These are phyloP conservation scores for Saccharomyces hybrid DNA, from an alignment of 1,139 yeast species.

Conservation along the genomic window DNA sequence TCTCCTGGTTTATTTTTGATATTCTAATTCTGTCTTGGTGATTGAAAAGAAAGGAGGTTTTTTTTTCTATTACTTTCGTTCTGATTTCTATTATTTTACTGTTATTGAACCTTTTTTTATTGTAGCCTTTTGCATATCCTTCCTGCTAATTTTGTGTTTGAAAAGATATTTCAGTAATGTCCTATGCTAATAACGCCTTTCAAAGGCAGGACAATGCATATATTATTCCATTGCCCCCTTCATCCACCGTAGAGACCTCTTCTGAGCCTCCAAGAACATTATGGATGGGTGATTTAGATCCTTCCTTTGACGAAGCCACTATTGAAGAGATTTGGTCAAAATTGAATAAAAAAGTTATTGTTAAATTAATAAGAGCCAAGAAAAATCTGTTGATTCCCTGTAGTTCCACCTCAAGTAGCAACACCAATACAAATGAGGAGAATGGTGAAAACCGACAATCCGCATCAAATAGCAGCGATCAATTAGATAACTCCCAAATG, in stretches of 20 bases:
- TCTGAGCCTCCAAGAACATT: constrained; percentile 47
- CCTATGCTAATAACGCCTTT: neutral
- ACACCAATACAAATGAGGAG: constrained; percentile 1
- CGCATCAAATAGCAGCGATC: constrained; percentile 1
- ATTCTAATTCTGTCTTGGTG: neutral
- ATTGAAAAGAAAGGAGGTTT: neutral
- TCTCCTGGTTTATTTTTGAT: neutral
- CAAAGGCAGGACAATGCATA: neutral
- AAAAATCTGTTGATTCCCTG: constrained; percentile 31
- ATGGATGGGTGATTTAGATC: constrained; percentile 96
- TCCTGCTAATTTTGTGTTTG: neutral
- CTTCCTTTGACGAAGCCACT: constrained; percentile 70
- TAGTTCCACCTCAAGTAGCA: constrained; percentile 16
- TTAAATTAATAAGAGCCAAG: constrained; percentile 54
- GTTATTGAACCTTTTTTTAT: neutral
- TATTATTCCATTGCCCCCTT: constrained; percentile 10
- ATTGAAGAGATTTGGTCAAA: constrained; percentile 62
- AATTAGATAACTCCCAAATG: constrained; percentile 11
- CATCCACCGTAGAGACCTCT: constrained; percentile 13
- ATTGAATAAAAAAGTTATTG: constrained; percentile 43
- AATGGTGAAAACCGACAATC: neutral
- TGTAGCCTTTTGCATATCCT: neutral
- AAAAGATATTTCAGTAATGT: neutral
- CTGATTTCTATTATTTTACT: neutral
- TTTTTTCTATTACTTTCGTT: neutral